Percentiles rank a stretch among this genome's conserved stretches.
phyloP scores from a whole-genome alignment of 768 basidiomycete genomes.

The Leccinum ochraceum region DNA sequence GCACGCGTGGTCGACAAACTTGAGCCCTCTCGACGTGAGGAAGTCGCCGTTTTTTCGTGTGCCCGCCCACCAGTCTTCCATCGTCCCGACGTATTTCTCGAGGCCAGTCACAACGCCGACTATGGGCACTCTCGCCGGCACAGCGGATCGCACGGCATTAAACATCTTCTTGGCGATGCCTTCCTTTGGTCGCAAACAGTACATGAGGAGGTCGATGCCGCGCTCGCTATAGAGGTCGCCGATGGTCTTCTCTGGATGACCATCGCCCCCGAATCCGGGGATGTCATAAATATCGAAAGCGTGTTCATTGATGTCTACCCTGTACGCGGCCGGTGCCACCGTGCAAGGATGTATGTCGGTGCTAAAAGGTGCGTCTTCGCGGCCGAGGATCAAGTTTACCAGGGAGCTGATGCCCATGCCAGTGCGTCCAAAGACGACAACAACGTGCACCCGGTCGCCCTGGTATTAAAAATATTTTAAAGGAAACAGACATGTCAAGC shows the following conservation, averaged over 20 bases:
- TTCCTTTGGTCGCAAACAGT: constrained; percentile 31
- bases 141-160: constrained; percentile 29
- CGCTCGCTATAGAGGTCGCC: constrained; percentile 32
- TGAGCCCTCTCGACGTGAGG: constrained; percentile 36
- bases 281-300: constrained; percentile 34
- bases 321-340: constrained; percentile 22
- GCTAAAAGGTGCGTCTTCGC: constrained; percentile 34
- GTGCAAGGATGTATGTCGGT: constrained; percentile 35
- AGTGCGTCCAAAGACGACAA: constrained; percentile 36
- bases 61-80: constrained; percentile 38
- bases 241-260: constrained; percentile 26
- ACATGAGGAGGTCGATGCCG: constrained; percentile 33
- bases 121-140: constrained; percentile 37
- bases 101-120: constrained; percentile 40
- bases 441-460: constrained; percentile 33
- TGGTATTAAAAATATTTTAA: constrained; percentile 3
- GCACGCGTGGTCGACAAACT: constrained; percentile 43
- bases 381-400: constrained; percentile 34
- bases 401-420: constrained; percentile 35
- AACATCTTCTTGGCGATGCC: constrained; percentile 30
- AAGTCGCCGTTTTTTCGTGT: constrained; percentile 32
- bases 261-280: constrained; percentile 29
- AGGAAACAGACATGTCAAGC: background rate
- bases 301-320: constrained; percentile 32
- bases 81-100: constrained; percentile 34